A percentile compares a stretch with the other conserved stretches of the same genome.
Evolutionary conservation across 805 yeast species (phyloP).

Genomic region (Torulaspora gathmanii): DNA sequence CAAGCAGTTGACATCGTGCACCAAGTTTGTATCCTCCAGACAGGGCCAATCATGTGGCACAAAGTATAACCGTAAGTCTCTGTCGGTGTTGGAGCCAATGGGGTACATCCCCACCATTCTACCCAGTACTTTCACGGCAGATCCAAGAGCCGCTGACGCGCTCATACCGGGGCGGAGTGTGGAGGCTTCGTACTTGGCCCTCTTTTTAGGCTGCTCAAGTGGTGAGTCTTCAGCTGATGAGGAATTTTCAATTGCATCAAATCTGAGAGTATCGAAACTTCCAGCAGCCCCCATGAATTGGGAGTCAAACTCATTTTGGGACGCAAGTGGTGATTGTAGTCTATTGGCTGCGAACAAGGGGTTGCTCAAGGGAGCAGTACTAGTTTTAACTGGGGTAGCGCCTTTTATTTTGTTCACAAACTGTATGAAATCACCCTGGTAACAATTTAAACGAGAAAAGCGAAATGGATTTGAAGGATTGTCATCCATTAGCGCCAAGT

Average conservation of each 20-base stretch:
- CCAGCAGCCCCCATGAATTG: conserved; percentile 7
- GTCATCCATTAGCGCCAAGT: conserved; percentile 18
- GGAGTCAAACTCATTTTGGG: conserved; percentile 15
- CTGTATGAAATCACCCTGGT: conserved; percentile 10
- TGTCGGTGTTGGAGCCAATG: neutral
- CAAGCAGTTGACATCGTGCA: conserved; percentile 12
- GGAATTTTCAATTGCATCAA: conserved; percentile 10
- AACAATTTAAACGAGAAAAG: conserved; percentile 19
- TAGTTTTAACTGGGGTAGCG: neutral
- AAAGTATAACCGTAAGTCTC: conserved; percentile 5
- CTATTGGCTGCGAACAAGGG: conserved; percentile 16
- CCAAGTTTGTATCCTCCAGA: conserved; percentile 1
- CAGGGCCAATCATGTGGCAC: conserved; percentile 10
- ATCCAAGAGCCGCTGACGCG: neutral
- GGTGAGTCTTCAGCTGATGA: conserved; percentile 3
- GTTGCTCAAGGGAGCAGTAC: conserved; percentile 6
- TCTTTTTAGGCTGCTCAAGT: neutral
- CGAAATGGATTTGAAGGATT: conserved; percentile 16
- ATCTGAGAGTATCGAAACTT: conserved; percentile 6
- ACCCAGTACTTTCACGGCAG: neutral
- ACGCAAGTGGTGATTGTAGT: neutral
- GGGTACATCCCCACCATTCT: conserved; percentile 7
- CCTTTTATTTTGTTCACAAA: conserved; percentile 7
- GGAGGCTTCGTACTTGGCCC: neutral
- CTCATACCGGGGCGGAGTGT: neutral